These are phyloP conservation scores for Buxus sempervirens DNA, from an alignment of 164 flowering plant genomes.

Conservation along the genomic window DNA sequence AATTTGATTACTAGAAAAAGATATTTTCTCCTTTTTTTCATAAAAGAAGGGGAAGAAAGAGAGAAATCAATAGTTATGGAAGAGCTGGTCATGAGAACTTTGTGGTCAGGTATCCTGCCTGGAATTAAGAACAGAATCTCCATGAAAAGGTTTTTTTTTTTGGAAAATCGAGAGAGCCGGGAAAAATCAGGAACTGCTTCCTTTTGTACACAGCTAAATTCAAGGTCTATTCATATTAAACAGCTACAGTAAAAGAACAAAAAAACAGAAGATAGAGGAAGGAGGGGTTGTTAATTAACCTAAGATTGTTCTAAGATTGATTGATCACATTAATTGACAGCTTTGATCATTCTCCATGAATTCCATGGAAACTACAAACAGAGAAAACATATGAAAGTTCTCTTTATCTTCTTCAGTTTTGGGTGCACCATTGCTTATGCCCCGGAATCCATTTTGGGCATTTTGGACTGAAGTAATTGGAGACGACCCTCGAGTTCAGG, in stretches of 20 bases:
- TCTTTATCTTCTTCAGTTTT: constrained; percentile 19
- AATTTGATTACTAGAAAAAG: background rate
- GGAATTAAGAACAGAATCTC: constrained; percentile 26
- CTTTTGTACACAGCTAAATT: constrained; percentile 42
- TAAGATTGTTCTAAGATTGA: constrained; percentile 21
- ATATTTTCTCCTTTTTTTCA: no score
- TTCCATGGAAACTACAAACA: constrained; percentile 18
- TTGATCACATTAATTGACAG: constrained; percentile 29
- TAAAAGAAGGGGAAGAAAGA: no score
- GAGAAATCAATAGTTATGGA: constrained; percentile 4
- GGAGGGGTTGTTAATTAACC: constrained; percentile 13
- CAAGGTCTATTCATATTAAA: constrained; percentile 25
- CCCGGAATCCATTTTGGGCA: constrained; percentile 93
- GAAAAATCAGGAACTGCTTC: constrained; percentile 30
- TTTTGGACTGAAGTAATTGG: constrained; percentile 70
- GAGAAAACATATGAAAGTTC: no score
- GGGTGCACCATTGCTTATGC: constrained; percentile 68
- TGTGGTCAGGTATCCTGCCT: constrained; percentile 42
- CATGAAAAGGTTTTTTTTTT: no score
- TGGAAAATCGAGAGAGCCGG: no score
- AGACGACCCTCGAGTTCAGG: constrained; percentile 59
- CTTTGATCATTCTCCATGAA: constrained; percentile 3
- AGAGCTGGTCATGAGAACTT: constrained; percentile 28
- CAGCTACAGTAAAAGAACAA: constrained; percentile 13
- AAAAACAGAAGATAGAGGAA: constrained; percentile 3